phyloP scores from a whole-genome alignment of 2,329 filamentous ascomycete genomes.

The Neofusicoccum umdonicola region DNA sequence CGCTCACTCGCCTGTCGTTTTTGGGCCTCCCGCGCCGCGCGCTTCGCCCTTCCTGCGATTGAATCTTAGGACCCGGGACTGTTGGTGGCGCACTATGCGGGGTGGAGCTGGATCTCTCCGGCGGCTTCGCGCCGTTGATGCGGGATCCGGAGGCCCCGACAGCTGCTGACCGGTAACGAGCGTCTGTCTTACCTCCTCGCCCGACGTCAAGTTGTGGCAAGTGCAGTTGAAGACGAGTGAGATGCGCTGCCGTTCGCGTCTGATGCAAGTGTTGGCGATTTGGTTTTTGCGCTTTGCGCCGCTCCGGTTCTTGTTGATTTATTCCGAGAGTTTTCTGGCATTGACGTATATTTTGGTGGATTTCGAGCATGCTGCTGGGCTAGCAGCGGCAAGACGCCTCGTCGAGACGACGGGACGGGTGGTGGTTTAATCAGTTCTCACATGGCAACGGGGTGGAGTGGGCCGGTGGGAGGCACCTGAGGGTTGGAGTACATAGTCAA shows the following conservation, averaged over 20 bases:
- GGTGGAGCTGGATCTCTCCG: slow-evolving; percentile 19
- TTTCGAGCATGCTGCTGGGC: slow-evolving; percentile 2
- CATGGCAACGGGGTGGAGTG: slow-evolving; percentile 2
- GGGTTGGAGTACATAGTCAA: slow-evolving; percentile 9
- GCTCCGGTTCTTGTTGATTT: slow-evolving; percentile 35
- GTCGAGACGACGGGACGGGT: slow-evolving; percentile 14
- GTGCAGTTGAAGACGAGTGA: slow-evolving; percentile 31
- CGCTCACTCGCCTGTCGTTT: slow-evolving; percentile 38
- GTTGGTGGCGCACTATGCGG: slow-evolving; percentile 29
- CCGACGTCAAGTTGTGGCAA: neutral
- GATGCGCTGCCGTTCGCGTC: slow-evolving; percentile 24
- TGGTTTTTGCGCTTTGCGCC: slow-evolving; percentile 34
- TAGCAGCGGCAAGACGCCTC: slow-evolving; percentile 17
- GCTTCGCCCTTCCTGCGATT: slow-evolving; percentile 34
- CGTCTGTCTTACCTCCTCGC: slow-evolving; percentile 39
- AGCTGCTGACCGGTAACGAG: slow-evolving; percentile 43
- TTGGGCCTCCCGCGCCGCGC: slow-evolving; percentile 23
- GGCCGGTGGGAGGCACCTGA: neutral
- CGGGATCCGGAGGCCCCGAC: slow-evolving; percentile 22
- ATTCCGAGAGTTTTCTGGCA: slow-evolving; percentile 22
- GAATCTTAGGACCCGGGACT: slow-evolving; percentile 38
- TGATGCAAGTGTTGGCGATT: slow-evolving; percentile 32
- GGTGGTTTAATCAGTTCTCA: neutral
- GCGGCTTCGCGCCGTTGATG: slow-evolving; percentile 1
- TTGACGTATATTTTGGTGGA: slow-evolving; percentile 2